These are phyloP conservation scores for Coemansia sp. DNA, from an alignment of 192 early-diverging fungal genomes.

Conservation along the genomic window DNA sequence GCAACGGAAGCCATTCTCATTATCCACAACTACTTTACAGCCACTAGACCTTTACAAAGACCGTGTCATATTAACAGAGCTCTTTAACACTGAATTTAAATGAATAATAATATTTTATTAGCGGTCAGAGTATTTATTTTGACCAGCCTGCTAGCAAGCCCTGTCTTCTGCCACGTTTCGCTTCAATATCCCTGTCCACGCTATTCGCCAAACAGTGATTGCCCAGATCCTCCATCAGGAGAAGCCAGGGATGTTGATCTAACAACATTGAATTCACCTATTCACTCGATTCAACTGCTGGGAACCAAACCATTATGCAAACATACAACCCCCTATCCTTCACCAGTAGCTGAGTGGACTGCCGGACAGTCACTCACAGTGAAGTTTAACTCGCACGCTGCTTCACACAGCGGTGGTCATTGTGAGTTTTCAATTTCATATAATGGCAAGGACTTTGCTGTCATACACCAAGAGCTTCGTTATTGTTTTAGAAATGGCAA, in stretches of 20 bases:
- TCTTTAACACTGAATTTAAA: no score
- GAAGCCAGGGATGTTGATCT: constrained; percentile 26
- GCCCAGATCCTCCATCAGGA: constrained; percentile 50
- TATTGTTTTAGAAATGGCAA: constrained; percentile 22
- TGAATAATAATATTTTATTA: no score
- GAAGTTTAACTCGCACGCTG: constrained; percentile 31
- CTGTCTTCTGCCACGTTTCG: constrained; percentile 25
- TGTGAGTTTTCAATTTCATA: constrained; percentile 55
- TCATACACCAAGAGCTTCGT: constrained; percentile 37
- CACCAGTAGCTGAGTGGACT: constrained; percentile 34
- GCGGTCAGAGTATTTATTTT: not conserved
- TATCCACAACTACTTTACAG: no score
- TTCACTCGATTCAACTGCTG: constrained; percentile 22
- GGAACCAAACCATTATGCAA: constrained; percentile 25
- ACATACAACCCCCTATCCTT: constrained; percentile 36
- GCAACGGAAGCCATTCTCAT: no score
- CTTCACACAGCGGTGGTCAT: constrained; percentile 53
- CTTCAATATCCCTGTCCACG: constrained; percentile 35
- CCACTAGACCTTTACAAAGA: no score
- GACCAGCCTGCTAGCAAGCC: not conserved
- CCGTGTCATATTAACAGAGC: no score
- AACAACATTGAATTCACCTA: constrained; percentile 28
- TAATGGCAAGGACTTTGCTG: constrained; percentile 36
- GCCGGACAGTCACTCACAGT: constrained; percentile 36
- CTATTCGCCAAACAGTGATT: constrained; percentile 37